Percentiles rank a stretch among this genome's conserved stretches.
These are phyloP conservation scores for Xerocomus cyaneibrunnescens DNA, from an alignment of 1,284 basidiomycete species.

Conservation along the genomic window DNA sequence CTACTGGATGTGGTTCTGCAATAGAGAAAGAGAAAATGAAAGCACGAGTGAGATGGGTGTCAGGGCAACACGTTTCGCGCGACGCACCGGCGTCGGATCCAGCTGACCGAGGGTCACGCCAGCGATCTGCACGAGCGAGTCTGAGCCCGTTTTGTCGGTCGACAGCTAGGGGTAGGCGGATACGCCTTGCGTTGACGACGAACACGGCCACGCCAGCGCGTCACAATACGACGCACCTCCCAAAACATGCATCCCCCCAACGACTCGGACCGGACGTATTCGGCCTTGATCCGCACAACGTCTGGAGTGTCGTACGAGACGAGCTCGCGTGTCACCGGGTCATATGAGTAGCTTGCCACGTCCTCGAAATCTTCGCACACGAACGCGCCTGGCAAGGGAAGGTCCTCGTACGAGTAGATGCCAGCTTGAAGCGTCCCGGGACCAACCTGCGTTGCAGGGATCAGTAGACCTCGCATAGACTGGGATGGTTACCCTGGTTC, in stretches of 20 bases:
- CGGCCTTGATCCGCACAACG: slow-evolving; percentile 71
- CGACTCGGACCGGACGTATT: slow-evolving; percentile 66
- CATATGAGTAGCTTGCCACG: slow-evolving; percentile 80
- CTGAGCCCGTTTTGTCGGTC: slow-evolving; percentile 56
- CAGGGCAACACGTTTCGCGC: neutral
- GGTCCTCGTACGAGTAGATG: slow-evolving; percentile 69
- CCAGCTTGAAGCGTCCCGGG: slow-evolving; percentile 48
- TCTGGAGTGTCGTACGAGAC: slow-evolving; percentile 83
- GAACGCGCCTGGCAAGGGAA: slow-evolving; percentile 65
- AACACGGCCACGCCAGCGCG: no score
- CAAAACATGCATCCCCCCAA: slow-evolving; percentile 82
- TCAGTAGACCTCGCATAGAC: neutral
- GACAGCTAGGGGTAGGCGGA: slow-evolving; percentile 44
- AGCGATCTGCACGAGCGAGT: slow-evolving; percentile 56
- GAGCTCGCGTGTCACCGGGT: slow-evolving; percentile 57
- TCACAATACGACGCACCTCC: slow-evolving; percentile 68
- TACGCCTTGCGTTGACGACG: neutral
- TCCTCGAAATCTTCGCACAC: slow-evolving; percentile 72
- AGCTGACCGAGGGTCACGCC: slow-evolving; percentile 50
- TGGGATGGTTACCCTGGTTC: slow-evolving; percentile 20
- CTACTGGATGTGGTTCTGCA: slow-evolving; percentile 67
- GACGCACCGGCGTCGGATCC: slow-evolving; percentile 50
- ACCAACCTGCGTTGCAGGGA: slow-evolving; percentile 54
- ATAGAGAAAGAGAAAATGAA: no score
- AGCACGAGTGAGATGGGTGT: neutral